Percentiles rank a stretch among this genome's conserved stretches.
These are phyloP conservation scores for Coriolopsis trogii DNA, from an alignment of 1,284 basidiomycete genomes.

Conservation along the genomic window DNA sequence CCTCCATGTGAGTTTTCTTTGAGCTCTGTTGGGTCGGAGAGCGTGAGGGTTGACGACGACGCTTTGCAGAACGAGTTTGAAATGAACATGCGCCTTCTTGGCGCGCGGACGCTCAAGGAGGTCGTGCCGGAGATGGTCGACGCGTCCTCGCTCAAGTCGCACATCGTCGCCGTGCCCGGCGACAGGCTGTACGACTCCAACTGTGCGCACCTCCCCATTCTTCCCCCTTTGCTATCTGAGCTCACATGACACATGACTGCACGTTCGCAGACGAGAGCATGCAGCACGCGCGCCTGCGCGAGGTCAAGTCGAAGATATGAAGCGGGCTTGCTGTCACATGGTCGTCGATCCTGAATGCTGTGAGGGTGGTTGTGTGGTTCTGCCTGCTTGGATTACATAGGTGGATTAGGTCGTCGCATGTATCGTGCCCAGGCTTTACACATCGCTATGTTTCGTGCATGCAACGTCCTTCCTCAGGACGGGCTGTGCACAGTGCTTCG, in stretches of 20 bases:
- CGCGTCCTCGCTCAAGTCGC: constrained; percentile 63
- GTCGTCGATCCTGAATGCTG: too few relatives aligned
- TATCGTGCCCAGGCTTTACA: too few relatives aligned
- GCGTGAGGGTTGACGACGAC: neutral
- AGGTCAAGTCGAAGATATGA: constrained; percentile 52
- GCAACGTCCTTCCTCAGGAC: too few relatives aligned
- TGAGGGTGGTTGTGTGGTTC: too few relatives aligned
- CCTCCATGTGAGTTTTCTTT: constrained; percentile 55
- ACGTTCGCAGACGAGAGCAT: constrained; percentile 43
- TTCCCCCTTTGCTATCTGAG: neutral
- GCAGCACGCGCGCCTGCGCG: constrained; percentile 53
- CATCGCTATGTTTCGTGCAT: too few relatives aligned
- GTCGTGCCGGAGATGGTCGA: constrained; percentile 88
- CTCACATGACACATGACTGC: neutral
- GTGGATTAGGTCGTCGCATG: too few relatives aligned
- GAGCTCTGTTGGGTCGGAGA: too few relatives aligned
- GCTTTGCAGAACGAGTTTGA: constrained; percentile 82
- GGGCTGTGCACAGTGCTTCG: too few relatives aligned
- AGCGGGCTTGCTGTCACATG: neutral
- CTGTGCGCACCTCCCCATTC: constrained; percentile 51
- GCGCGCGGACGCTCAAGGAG: constrained; percentile 77
- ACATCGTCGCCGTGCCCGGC: constrained; percentile 62
- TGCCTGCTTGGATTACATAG: neutral
- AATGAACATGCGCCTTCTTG: constrained; percentile 88
- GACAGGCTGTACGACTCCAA: constrained; percentile 75